Base-by-base conservation (phyloP, 768 basidiomycete species). In the Coprinopsis cinerea region DNA sequence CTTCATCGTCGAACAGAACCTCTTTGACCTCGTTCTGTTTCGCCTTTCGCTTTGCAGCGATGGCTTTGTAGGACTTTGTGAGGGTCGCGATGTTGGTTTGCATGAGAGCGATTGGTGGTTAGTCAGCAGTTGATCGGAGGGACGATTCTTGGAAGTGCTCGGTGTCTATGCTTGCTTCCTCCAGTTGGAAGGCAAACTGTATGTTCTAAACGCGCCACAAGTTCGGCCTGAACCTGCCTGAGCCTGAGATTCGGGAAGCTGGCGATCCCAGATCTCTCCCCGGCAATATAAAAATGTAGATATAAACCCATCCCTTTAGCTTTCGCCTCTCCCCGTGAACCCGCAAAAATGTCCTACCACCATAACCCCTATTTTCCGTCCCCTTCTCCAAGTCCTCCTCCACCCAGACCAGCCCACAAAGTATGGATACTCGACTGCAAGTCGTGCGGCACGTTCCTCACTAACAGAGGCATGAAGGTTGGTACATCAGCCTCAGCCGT, bases 391-490 rank as follows among this genome's bases (percentile, higher is more conserved):
- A 70, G 68, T 14, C 57, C 68, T n/a, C 65, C 68, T 18, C 67
- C 73, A 14, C 68, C 68, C n/a, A 70, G 68, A 32, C 63, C 80
- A 41, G 67, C 75, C 6, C 85, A 88, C 65, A 85, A 84, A 64
- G 88, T 92, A 47, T 91, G 86, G 81, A 80, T 87, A 26, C 67
- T 92, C 46, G 83, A 87, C 62, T 92, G 90, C 67, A 80, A 74
- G 55, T 72, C 78, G 5, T 92, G 90, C 62, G 72, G 73, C 25
- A 77, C 74, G 17, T 91, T 91, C 60, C 66, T 92, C 42, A 87
- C 88, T 14, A 90, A 92, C 63, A 77, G 89, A 23, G 89, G 83
- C 49, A 92, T 92, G 89, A 86, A 87, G 76, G 87, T 81, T 57
- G 28, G 59, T 59, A n/a, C n/a, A n/a, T n/a, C n/a, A n/a, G n/a